phyloP scores from a whole-genome alignment of 1,284 basidiomycete genomes.

The Agroathelia rolfsii region DNA sequence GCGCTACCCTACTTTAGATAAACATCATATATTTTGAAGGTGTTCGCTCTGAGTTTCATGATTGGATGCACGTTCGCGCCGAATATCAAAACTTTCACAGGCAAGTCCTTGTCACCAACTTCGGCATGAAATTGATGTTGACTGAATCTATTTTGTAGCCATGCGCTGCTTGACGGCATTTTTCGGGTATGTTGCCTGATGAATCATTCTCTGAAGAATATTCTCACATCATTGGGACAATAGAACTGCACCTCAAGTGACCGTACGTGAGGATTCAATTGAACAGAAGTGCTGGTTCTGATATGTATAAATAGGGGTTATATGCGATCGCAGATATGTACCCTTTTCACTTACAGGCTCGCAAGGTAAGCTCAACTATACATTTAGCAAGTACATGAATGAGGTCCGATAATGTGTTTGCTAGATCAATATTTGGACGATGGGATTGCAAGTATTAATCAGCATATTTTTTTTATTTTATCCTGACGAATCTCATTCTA shows the following conservation, averaged over 20 bases:
- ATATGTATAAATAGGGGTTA: constrained; percentile 34
- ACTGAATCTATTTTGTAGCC: constrained; percentile 24
- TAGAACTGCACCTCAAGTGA: constrained; percentile 44
- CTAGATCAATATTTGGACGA: constrained; percentile 62
- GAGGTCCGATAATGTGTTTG: background rate
- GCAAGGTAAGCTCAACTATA: constrained; percentile 34
- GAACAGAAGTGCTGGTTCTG: background rate
- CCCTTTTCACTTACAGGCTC: constrained; percentile 68
- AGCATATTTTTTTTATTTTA: constrained; percentile 30
- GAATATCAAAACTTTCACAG: constrained; percentile 40
- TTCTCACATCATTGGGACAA: background rate
- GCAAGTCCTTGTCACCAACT: constrained; percentile 17
- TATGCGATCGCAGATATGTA: constrained; percentile 61
- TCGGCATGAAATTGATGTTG: constrained; percentile 2
- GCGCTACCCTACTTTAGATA: constrained; percentile 8
- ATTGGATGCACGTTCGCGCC: constrained; percentile 46
- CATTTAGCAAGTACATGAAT: background rate
- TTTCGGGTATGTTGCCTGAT: constrained; percentile 45
- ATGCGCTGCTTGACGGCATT: constrained; percentile 65
- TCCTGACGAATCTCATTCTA: constrained; percentile 1
- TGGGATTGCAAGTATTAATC: too few species aligned
- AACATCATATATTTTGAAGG: constrained; percentile 16
- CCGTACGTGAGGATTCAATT: constrained; percentile 28
- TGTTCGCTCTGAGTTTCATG: constrained; percentile 39
- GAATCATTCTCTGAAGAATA: too few species aligned